Evolutionary conservation across 331 rosid species (phyloP), one percentile per base, ranked within the genome.

Genomic region (Telfairia occidentalis): DNA sequence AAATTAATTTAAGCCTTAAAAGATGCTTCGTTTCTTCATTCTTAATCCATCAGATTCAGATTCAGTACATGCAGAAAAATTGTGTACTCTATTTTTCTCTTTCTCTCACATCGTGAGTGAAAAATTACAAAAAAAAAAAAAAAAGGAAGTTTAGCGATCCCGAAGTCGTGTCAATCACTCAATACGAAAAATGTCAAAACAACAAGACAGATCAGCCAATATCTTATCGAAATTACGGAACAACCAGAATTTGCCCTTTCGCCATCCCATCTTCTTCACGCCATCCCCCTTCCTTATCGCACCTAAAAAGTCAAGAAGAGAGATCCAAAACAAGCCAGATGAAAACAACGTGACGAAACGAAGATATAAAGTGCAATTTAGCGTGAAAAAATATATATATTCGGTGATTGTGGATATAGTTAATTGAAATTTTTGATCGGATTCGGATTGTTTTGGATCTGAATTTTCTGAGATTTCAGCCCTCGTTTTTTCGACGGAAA

Each of bases 81-180:
- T 30, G 12, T 18, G 45, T 61, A 40, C 52, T 46, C 71, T 8
- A 60, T 61, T 76, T 80, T 52, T 71, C 57, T 42, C 32, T 69
- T 42, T 70, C 37, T 42, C 64, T 12, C 76, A 49, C 66, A 75
- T 37, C 78, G 5, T 40, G 7, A 12, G 23, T 40, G 0, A 28
- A 40, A 23, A 35, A 13, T 46, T 18, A 63, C 28, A 63, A 28
- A 66, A 45, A n/a, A n/a, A 10, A n/a, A 24, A 13, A 30, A 16
- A 10, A 59, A 59, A 59, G 45, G 75, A 71, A 64, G 79, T 78
- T 67, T 76, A 71, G 77, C 83, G 52, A 88, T 83, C 81, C 78
- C 80, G 74, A 83, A 79, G 90, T 87, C 84, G 84, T 84, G 82
- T 60, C 78, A 78, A 79, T 80, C 79, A 78, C 96, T 80, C 82